Conservation (phyloP, 23 red algal species). For the Gracilaria domingensis region DNA sequence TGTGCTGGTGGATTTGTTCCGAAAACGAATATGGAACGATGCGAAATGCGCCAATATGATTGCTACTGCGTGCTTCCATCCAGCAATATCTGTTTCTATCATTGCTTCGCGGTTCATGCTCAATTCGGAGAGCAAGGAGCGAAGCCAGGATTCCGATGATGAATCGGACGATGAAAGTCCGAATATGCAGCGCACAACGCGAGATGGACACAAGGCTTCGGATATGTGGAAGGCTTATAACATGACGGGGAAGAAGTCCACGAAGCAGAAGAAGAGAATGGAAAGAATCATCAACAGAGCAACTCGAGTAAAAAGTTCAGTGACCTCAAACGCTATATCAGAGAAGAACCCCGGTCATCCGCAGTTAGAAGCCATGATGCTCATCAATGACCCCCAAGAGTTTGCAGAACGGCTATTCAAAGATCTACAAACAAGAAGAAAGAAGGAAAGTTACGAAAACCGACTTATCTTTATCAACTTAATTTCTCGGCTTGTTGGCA, state of each 20-base stretch:
- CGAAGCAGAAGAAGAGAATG: conserved; percentile 73
- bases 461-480: conserved; percentile 83
- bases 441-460: conserved; percentile 73
- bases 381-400: conserved; percentile 87
- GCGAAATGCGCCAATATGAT: conserved; percentile 84
- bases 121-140: conserved; percentile 62
- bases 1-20: conserved; percentile 73
- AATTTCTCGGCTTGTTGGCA: conserved; percentile 73
- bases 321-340: background rate
- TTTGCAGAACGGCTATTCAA: conserved; percentile 86
- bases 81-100: conserved; percentile 50
- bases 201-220: conserved; percentile 55
- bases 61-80: conserved; percentile 85
- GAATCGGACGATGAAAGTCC: conserved; percentile 50
- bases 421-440: conserved; percentile 68
- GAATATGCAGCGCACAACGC: background rate
- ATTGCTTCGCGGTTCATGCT: conserved; percentile 90
- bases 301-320: conserved; percentile 47
- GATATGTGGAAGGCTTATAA: conserved; percentile 66
- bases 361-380: conserved; percentile 62
- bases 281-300: conserved; percentile 56
- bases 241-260: conserved; percentile 57
- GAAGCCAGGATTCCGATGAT: conserved; percentile 37
- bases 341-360: conserved; percentile 43
- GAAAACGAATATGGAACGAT: conserved; percentile 86